Percentiles rank a stretch among this genome's conserved stretches.
Evolutionary conservation across 2,329 filamentous ascomycete species (phyloP).

Genomic region (Trichoderma sp.): DNA sequence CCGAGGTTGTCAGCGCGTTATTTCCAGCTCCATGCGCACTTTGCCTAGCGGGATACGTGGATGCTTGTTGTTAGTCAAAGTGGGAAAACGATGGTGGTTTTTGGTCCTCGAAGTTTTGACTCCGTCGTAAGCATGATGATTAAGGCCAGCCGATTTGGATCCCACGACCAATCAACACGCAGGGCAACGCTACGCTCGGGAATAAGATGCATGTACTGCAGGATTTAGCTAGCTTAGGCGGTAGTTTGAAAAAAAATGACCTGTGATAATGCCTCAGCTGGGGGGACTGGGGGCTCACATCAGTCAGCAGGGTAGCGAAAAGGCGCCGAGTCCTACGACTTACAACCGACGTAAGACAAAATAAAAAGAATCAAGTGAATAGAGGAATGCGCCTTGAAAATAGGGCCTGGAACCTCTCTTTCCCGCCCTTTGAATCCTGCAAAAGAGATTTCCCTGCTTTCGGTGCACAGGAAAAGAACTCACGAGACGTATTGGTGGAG

Average conservation of each 20-base stretch:
- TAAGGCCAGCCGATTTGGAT: not conserved
- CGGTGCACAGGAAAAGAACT: not conserved
- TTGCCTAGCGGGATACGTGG: conserved; percentile 12
- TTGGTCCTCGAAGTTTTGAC: not conserved
- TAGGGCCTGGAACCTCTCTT: not conserved
- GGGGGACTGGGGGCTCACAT: no score
- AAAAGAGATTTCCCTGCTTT: not conserved
- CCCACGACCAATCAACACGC: not conserved
- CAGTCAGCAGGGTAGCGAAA: not conserved
- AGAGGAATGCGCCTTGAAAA: not conserved
- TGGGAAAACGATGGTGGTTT: not conserved
- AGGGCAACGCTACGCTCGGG: not conserved
- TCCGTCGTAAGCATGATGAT: not conserved
- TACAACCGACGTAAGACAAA: not conserved
- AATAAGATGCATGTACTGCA: not conserved
- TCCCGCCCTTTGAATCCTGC: not conserved
- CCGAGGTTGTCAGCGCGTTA: not conserved
- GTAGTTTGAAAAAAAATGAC: not conserved
- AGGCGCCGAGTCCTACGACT: not conserved
- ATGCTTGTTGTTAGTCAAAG: not conserved
- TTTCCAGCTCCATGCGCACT: not conserved
- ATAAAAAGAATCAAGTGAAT: not conserved
- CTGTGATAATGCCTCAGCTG: not conserved
- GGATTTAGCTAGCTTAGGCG: not conserved
- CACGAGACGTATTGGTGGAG: conserved; percentile 9